Conservation (phyloP, 768 basidiomycete genomes). For the Harrya chromipes region DNA sequence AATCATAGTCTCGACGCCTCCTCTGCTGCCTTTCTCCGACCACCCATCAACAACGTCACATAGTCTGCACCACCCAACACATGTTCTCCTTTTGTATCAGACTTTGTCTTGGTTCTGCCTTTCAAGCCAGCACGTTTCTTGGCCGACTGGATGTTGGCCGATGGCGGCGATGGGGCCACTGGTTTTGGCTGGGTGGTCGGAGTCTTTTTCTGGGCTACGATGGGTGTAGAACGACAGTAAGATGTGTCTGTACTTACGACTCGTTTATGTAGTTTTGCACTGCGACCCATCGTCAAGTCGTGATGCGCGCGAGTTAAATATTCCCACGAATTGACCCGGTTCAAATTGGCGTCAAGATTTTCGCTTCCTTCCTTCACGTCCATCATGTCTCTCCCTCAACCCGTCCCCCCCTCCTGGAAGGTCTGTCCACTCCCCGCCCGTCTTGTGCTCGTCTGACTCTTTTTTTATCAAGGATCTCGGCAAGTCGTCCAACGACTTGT, state of each 20-base stretch:
- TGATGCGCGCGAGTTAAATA: background rate
- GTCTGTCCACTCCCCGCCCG: conserved; percentile 32
- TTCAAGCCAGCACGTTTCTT: conserved; percentile 30
- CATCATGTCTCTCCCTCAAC: conserved; percentile 87
- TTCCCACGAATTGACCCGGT: conserved; percentile 34
- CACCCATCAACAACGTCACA: conserved; percentile 65
- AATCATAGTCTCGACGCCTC: conserved; percentile 60
- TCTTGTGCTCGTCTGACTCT: background rate
- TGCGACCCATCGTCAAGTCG: conserved; percentile 29
- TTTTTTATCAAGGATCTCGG: conserved; percentile 74
- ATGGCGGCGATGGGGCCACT: background rate
- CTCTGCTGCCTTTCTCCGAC: conserved; percentile 61
- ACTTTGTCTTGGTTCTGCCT: conserved; percentile 18
- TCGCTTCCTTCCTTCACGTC: conserved; percentile 6
- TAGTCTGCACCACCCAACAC: conserved; percentile 78
- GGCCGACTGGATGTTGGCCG: conserved; percentile 15
- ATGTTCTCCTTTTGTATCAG: conserved; percentile 1
- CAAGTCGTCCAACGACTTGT: conserved; percentile 94
- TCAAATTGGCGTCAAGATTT: conserved; percentile 3
- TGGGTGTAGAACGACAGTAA: background rate
- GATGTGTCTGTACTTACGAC: conserved; percentile 22
- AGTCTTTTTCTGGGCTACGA: conserved; percentile 27
- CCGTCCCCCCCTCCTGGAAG: conserved; percentile 98
- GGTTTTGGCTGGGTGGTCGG: conserved; percentile 7
- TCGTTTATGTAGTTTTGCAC: conserved; percentile 36